Percentiles rank a stretch among this genome's conserved stretches.
Conservation (phyloP, 2,329 filamentous ascomycete species). For the Coccinonectria pachysandricola region DNA sequence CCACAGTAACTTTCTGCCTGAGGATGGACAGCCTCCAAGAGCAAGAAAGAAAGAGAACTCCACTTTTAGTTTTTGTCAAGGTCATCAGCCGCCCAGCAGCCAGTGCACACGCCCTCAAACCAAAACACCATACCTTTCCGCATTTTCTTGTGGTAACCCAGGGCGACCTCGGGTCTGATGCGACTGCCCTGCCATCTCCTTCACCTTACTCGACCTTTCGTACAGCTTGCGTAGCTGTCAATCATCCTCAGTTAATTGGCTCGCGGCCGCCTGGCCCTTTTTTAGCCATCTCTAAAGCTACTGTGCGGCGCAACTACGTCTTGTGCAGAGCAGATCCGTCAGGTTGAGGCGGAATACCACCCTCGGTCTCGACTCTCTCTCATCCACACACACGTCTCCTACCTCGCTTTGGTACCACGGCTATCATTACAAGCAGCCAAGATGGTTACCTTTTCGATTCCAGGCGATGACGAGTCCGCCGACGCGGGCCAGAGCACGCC, state of each 20-base stretch:
- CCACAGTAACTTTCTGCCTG: too few relatives aligned
- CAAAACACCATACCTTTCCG: slow-evolving; percentile 18
- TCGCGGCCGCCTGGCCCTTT: slow-evolving; percentile 3
- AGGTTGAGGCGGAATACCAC: slow-evolving; percentile 2
- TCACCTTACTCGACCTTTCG: slow-evolving; percentile 14
- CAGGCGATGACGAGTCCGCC: slow-evolving; percentile 24
- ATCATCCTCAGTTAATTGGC: slow-evolving; percentile 4
- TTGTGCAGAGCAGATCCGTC: slow-evolving; percentile 4
- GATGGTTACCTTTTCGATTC: slow-evolving; percentile 31
- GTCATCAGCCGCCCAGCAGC: slow-evolving; percentile 13
- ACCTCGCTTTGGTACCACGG: slow-evolving; percentile 1
- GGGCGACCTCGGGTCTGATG: slow-evolving; percentile 19
- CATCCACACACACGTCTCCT: slow-evolving; percentile 2
- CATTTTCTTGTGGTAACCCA: slow-evolving; percentile 21
- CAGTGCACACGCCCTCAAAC: slow-evolving; percentile 12
- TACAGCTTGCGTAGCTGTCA: slow-evolving; percentile 8
- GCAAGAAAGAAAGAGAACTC: slow-evolving; percentile 4
- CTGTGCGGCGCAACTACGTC: slow-evolving; percentile 3
- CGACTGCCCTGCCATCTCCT: slow-evolving; percentile 19
- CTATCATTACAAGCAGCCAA: too few relatives aligned
- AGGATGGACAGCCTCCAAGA: slow-evolving; percentile 5
- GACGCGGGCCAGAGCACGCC: slow-evolving; percentile 26
- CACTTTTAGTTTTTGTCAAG: slow-evolving; percentile 9
- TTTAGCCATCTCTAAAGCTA: slow-evolving; percentile 5
- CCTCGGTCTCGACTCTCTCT: slow-evolving; percentile 6